Evolutionary conservation across 371 early-diverging fungal genomes (phyloP).

Genomic region (Modicella reniformis): DNA sequence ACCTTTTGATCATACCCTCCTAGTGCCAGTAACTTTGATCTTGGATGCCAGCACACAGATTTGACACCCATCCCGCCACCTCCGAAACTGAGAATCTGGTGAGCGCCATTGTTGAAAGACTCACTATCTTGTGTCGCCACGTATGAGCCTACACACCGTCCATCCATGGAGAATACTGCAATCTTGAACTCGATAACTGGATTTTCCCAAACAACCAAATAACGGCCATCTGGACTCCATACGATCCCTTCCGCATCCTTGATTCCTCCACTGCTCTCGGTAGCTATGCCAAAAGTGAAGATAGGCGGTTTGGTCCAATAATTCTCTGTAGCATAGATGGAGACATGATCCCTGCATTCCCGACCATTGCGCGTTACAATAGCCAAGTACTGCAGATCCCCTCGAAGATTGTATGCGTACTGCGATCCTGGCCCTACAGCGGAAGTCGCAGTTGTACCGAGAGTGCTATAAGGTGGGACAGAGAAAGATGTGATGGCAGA

Average conservation of each 20-base stretch:
- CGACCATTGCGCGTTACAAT: constrained; percentile 37
- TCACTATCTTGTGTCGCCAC: constrained; percentile 15
- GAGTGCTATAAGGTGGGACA: constrained; percentile 41
- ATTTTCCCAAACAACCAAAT: constrained; percentile 48
- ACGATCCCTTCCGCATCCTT: constrained; percentile 48
- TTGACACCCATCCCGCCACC: constrained; percentile 51
- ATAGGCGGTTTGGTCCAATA: constrained; percentile 40
- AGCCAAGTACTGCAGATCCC: constrained; percentile 42
- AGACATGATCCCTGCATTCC: constrained; percentile 45
- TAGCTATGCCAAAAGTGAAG: constrained; percentile 25
- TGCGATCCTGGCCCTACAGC: constrained; percentile 28
- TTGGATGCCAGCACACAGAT: constrained; percentile 50
- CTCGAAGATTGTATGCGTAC: constrained; percentile 36
- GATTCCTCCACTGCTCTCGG: constrained; percentile 30
- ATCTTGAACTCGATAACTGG: constrained; percentile 40
- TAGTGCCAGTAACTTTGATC: constrained; percentile 42
- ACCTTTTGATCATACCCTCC: constrained; percentile 54
- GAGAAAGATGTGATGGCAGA: constrained; percentile 39
- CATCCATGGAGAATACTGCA: constrained; percentile 46
- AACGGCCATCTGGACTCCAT: constrained; percentile 52
- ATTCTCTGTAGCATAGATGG: constrained; percentile 45
- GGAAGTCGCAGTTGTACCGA: constrained; percentile 45
- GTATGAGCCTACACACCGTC: constrained; percentile 34
- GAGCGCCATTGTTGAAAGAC: not conserved
- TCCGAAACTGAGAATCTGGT: constrained; percentile 13